These are phyloP conservation scores for Stagonosporopsis rhizophila DNA, from an alignment of 2,329 filamentous ascomycete species.

Conservation along the genomic window DNA sequence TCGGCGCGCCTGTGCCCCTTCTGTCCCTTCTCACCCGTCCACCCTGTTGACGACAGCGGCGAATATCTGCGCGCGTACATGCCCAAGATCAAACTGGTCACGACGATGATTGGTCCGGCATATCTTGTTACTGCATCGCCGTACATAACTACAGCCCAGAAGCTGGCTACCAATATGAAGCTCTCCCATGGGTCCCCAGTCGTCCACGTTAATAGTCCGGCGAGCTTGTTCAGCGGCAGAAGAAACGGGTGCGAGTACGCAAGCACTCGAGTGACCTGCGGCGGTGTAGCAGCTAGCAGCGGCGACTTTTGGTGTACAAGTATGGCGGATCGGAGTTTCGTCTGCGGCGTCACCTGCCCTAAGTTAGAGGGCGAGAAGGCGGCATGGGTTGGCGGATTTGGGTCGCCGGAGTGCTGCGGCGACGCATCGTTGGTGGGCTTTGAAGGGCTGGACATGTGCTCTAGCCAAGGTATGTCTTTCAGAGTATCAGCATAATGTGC, in stretches of 20 bases:
- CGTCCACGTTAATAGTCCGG: slow-evolving; percentile 90
- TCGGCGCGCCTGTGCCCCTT: slow-evolving; percentile 60
- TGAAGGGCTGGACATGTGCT: slow-evolving; percentile 51
- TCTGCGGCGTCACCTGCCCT: slow-evolving; percentile 70
- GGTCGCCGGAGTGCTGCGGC: slow-evolving; percentile 51
- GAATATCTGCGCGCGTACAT: slow-evolving; percentile 94
- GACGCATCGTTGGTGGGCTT: slow-evolving; percentile 48
- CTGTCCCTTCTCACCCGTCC: slow-evolving; percentile 68
- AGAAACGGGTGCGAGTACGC: slow-evolving; percentile 97
- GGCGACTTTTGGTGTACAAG: slow-evolving; percentile 97
- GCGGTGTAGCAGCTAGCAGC: slow-evolving; percentile 88
- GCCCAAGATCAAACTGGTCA: slow-evolving; percentile 79
- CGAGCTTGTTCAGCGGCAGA: slow-evolving; percentile 83
- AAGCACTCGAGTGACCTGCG: slow-evolving; percentile 89
- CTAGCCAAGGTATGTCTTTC: slow-evolving; percentile 52
- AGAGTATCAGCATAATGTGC: slow-evolving; percentile 38
- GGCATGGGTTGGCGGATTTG: slow-evolving; percentile 76
- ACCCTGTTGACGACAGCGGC: slow-evolving; percentile 84
- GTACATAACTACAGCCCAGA: slow-evolving; percentile 88
- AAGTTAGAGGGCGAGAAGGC: slow-evolving; percentile 87
- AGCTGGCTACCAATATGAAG: slow-evolving; percentile 83
- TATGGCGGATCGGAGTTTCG: slow-evolving; percentile 85
- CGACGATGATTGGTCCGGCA: slow-evolving; percentile 83
- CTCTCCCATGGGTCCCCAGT: slow-evolving; percentile 95
- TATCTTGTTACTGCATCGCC: slow-evolving; percentile 82